phyloP scores from a whole-genome alignment of 2,329 filamentous ascomycete species.

The Cordyceps cicadae region DNA sequence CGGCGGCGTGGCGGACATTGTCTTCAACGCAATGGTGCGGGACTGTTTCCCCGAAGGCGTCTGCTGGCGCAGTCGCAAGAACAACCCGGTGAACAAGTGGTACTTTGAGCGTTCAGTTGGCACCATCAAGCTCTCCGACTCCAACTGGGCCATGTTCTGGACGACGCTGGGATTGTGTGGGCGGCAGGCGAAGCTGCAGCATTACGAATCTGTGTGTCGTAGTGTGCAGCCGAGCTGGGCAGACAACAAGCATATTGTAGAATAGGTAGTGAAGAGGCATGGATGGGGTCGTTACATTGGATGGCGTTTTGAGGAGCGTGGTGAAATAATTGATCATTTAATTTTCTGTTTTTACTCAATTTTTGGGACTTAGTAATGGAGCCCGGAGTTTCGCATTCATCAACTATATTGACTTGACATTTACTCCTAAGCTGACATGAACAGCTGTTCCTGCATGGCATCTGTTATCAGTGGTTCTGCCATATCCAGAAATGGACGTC shows the following conservation, averaged over 20 bases:
- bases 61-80: constrained; percentile 81
- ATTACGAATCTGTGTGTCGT: constrained; percentile 71
- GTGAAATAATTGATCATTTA: neutral
- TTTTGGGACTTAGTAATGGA: neutral
- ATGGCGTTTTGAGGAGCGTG: constrained; percentile 2
- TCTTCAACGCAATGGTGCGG: constrained; percentile 92
- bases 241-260: constrained; percentile 47
- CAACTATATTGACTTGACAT: neutral
- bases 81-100: constrained; percentile 98
- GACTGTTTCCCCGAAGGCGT: constrained; percentile 82
- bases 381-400: neutral
- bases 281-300: neutral
- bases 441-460: no score
- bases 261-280: constrained; percentile 30
- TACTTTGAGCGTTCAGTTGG: constrained; percentile 89
- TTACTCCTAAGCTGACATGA: neutral
- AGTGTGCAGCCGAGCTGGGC: constrained; percentile 55
- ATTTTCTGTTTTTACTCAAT: neutral
- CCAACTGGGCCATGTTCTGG: constrained; percentile 98
- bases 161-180: constrained; percentile 62
- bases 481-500: neutral
- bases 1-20: constrained; percentile 86
- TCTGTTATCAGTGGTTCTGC: neutral
- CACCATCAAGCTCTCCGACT: constrained; percentile 71
- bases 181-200: constrained; percentile 46